Percentiles rank a stretch among this genome's conserved stretches.
Conservation (phyloP, 139 green algal species). For the Picochlorum sp. region DNA sequence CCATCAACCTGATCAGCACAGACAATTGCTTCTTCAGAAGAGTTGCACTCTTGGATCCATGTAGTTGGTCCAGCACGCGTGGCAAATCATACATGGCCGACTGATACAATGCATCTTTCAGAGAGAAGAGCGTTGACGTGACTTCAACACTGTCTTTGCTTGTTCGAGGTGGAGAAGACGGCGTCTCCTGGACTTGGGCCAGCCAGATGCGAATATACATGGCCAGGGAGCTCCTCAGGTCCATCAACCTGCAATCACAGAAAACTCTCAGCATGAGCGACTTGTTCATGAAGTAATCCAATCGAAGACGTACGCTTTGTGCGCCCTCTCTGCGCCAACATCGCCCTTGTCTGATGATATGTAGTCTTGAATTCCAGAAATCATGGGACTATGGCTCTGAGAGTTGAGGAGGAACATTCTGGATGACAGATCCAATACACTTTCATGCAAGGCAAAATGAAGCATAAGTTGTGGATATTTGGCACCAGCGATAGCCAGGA, state of each 20-base stretch:
- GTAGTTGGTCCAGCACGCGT: not conserved
- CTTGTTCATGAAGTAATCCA: not conserved
- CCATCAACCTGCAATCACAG: not conserved
- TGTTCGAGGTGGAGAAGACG: no score
- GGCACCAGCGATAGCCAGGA: constrained; percentile 17
- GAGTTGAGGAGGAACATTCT: constrained; percentile 27
- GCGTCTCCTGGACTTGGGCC: no score
- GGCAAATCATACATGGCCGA: constrained; percentile 10
- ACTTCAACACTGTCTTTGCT: not conserved
- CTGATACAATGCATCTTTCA: constrained; percentile 11
- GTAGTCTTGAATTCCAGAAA: not conserved
- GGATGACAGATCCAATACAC: constrained; percentile 25
- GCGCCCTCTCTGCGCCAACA: not conserved
- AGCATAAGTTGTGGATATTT: no score
- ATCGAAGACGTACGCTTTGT: not conserved
- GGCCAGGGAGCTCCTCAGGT: not conserved
- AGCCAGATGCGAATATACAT: not conserved
- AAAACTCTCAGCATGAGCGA: not conserved
- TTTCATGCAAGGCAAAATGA: constrained; percentile 20
- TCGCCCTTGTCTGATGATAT: not conserved
- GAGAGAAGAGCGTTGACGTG: constrained; percentile 10
- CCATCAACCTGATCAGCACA: not conserved
- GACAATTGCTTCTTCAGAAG: not conserved
- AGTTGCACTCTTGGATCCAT: not conserved
- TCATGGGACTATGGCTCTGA: not conserved